Base-by-base conservation (phyloP, 305 asterid species). In the Solanum hybrid region DNA sequence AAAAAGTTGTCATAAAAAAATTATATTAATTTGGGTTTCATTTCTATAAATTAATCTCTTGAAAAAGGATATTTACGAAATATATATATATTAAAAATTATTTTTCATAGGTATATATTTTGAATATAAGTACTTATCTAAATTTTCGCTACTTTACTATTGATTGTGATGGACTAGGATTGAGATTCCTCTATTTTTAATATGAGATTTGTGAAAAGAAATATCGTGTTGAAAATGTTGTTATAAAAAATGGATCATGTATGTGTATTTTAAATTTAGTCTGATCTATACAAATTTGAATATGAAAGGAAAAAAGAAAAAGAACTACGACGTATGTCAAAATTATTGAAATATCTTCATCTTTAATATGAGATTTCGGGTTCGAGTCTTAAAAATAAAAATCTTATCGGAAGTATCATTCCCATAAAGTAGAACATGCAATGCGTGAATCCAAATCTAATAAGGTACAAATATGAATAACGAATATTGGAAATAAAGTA, bases 291-390 rank as follows among this genome's bases (percentile, higher is more conserved):
- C 6, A 11, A 69, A 24, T 69, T 69, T 1, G 7, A 2, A 69
- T 69, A 69, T 69, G 1, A 10, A 10, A 1, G 6, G 3, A 24
- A 69, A 66, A 22, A 66, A 8, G 6, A 8, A 66, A n/a, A 10
- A 27, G 1, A 64, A 22, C 6, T 22, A 20, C 2, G 5, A 2
- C 5, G 12, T 20, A 60, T 71, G 34, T 11, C 7, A 27, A 1
- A 71, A 71, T 11, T 2, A 0, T 69, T 10, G 16, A 71, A 3
- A 71, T 24, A n/a, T 0, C 14, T 24, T 71, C 4, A 24, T 71
- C 4, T 24, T 71, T 24, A 11, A 2, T 26, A 26, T 11, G 1
- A 71, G 0, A 0, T 26, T 26, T 71, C 0, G 4, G 0, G 1
- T 26, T 71, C 0, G 9, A 26, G 17, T 71, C 4, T 69, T 36